Evolutionary conservation across 108 stramenopile genomes (phyloP).

Genomic region (Discostella stelligeroides): DNA sequence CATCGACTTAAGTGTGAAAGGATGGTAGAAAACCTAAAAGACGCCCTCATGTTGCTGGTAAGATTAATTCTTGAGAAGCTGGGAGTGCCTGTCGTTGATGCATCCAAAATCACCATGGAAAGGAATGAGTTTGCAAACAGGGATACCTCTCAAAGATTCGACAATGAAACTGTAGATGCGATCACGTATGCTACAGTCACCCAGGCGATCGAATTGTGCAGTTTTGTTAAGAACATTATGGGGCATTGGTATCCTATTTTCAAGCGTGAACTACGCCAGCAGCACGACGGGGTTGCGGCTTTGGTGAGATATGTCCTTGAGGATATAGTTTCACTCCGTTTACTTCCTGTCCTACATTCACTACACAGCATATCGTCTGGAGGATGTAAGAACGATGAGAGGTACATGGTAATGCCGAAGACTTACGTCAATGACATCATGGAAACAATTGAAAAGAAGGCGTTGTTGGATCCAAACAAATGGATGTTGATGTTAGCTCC

Average conservation of each 20-base stretch:
- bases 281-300: conserved; percentile 15
- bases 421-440: conserved; percentile 45
- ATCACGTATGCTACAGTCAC: conserved; percentile 41
- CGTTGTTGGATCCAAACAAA: conserved; percentile 56
- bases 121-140: conserved; percentile 15
- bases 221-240: conserved; percentile 52
- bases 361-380: conserved; percentile 15
- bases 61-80: conserved; percentile 39
- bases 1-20: not conserved
- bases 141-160: conserved; percentile 22
- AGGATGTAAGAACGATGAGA: conserved; percentile 10
- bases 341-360: conserved; percentile 36
- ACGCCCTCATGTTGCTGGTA: conserved; percentile 26
- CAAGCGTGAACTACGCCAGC: not conserved
- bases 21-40: conserved; percentile 11
- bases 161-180: conserved; percentile 31
- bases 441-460: conserved; percentile 38
- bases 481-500: conserved; percentile 60
- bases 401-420: conserved; percentile 14
- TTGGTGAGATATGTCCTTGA: conserved; percentile 56
- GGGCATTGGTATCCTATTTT: conserved; percentile 62
- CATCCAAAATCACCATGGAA: conserved; percentile 16
- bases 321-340: conserved; percentile 52
- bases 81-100: conserved; percentile 51
- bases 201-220: conserved; percentile 51